Evolutionary conservation across 1,284 basidiomycete genomes (phyloP), one percentile per base, ranked within the genome.

Genomic region (Ustilago lituana): DNA sequence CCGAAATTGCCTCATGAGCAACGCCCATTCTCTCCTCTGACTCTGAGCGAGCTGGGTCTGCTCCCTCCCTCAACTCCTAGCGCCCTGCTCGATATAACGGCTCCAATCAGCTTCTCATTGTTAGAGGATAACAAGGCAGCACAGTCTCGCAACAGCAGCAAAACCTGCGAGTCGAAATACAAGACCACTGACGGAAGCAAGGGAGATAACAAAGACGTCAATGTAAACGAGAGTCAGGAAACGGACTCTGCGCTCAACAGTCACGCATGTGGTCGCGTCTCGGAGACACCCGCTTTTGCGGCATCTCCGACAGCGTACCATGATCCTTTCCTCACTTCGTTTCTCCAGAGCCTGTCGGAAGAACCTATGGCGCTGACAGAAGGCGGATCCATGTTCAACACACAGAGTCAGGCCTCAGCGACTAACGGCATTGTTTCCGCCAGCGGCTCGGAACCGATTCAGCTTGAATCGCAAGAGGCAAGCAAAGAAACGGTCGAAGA

Each of bases 61-160:
- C 40, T 46, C 15, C 62, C 62, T 15, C 55, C 62, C 5, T 31
- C 47, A 12, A 59, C 51, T 5, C 55, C 62, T 9, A 50, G 51
- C 27, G 62, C 62, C 15, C 22, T 65, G n/a, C 55, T 65, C 3
- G 62, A 65, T 17, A 59, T 65, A 37, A 35, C 37, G 14, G 46
- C 46, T 3, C 60, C 60, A 5, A 15, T 35, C 27, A 56, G 40
- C 20, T 19, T 52, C 31, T 5, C 33, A 12, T 11, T 39, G 26
- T 37, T 35, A 2, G 38, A 27, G 22, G 27, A 41, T 4, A 12
- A 19, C 7, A 24, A n/a, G 9, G 8, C n/a, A 50, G 37, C 24
- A 15, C 24, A 20, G 10, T 31, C 27, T 12, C 17, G 32, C 5
- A n/a, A n/a, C n/a, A n/a, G n/a, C n/a, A n/a, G n/a, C n/a, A n/a